Base-by-base conservation (phyloP, 768 basidiomycete species). In the Dioszegia hungarica region DNA sequence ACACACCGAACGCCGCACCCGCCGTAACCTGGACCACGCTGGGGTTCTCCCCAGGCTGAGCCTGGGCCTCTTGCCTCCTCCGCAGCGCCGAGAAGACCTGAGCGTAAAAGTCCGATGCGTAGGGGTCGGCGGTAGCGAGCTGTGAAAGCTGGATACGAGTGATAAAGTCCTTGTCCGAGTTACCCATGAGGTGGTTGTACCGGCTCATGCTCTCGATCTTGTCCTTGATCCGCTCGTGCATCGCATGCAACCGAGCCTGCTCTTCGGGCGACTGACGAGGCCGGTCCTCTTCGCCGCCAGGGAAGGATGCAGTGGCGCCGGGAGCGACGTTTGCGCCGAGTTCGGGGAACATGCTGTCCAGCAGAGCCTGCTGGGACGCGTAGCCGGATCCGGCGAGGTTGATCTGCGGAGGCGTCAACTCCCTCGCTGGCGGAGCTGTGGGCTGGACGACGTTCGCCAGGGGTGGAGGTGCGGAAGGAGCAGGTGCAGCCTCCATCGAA, bases 61-160 rank as follows among this genome's bases (percentile, higher is more conserved):
- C 88, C 50, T 34, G 38, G 5, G 56, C 60, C 78, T 53, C 87
- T 86, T 80, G 89, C 77, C 55, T 88, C 83, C 90, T 85, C 49
- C 89, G 69, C 56, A 94, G 83, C 1, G 89, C 88, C 36, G 88
- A 86, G 71, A 89, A 92, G 2, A 97, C 92, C 77, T 98, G 93
- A 11, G 92, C 95, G 70, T 99, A 99, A 75, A 97, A 99, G 74
- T 99, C 95, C 62, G 98, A 94, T 29, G 89, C 85, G 75, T 94
- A 98, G 0, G 95, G 95, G 77, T 99, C 95, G 69, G 89, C 86
- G 5, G 92, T 94, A 40, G 95, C 92, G 38, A 98, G 87, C 71
- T 98, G 95, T 1, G 94, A 97, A 31, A 99, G 90, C 76, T 99
- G 95, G 61, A 99, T 98, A 24, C 95, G 86, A 33, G 95, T 98